Base-by-base conservation (phyloP, 2,329 filamentous ascomycete species). In the Monosporascus sp. region DNA sequence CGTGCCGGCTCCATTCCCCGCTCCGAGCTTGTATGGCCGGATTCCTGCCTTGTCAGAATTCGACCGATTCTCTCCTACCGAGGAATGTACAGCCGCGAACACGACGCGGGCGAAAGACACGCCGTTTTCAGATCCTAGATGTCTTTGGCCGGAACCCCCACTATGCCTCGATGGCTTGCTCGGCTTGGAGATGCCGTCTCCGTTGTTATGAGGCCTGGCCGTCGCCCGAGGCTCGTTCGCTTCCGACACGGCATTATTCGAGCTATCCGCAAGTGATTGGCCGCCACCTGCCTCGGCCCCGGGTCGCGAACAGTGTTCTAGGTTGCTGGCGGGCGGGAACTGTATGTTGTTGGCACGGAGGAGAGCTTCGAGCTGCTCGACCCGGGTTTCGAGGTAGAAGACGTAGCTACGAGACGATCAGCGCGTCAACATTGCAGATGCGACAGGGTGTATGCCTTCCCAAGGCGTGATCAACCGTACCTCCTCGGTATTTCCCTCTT, bases 101-200 rank as follows among this genome's bases (percentile, higher is more conserved):
- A 97, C 93, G 14, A 97, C 90, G 53, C 90, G 82, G 5, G 93
- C 92, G 73, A 97, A 97, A 0, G 92, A 96, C 49, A 97, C 94
- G 17, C 92, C 93, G 2, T 90, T 92, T 1, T 90, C 88, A 0
- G 90, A 90, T 17, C 90, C 90, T 17, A 95, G 77, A 64, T 91
- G 91, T 57, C 90, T 82, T 2, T 89, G 86, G 68, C 94, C 90
- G 3, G 89, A 87, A 3, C 85, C 82, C 49, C 86, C 61, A 43
- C 57, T 61, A 35, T 65, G 65, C 44, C 61, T 66, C 43, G 60
- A 59, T 2, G 62, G 57, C 57, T 71, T 67, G 36, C 53, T 61
- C 18, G 67, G 62, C 50, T 88, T 87, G 25, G 82, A 85, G 18
- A 87, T 82, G 52, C 75, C 74, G 62, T 74, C 70, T 25, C 49